Evolutionary conservation across 1,139 yeast species (phyloP).

Genomic region (Scheffersomyces parashehatae): DNA sequence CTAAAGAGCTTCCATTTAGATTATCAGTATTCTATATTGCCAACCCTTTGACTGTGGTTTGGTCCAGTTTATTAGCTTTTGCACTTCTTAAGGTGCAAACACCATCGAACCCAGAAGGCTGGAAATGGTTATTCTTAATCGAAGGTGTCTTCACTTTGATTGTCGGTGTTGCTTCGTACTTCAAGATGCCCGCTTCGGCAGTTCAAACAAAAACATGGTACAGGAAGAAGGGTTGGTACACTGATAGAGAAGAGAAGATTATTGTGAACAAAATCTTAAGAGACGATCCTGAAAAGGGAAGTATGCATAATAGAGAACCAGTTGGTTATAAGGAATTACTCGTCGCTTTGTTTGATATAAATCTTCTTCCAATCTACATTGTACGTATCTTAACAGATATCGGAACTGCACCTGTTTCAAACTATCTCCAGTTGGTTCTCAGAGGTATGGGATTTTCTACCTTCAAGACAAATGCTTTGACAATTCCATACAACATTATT

Average conservation of each 20-base stretch:
- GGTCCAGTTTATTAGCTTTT: slow-evolving; percentile 30
- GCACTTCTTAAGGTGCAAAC: slow-evolving; percentile 25
- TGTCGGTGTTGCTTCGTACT: slow-evolving; percentile 29
- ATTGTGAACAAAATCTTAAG: slow-evolving; percentile 30
- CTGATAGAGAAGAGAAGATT: slow-evolving; percentile 36
- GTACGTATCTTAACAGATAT: slow-evolving; percentile 18
- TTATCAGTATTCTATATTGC: slow-evolving; percentile 27
- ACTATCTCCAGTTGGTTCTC: slow-evolving; percentile 15
- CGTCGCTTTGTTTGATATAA: slow-evolving; percentile 22
- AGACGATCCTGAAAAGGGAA: slow-evolving; percentile 36
- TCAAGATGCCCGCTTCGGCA: slow-evolving; percentile 37
- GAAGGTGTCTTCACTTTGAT: slow-evolving; percentile 33
- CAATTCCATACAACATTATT: slow-evolving; percentile 18
- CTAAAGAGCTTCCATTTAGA: slow-evolving; percentile 27
- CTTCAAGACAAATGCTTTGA: slow-evolving; percentile 18
- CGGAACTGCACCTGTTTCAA: slow-evolving; percentile 13
- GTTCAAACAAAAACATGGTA: slow-evolving; percentile 28
- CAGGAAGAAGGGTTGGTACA: slow-evolving; percentile 36
- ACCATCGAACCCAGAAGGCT: slow-evolving; percentile 14
- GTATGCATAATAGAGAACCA: slow-evolving; percentile 34
- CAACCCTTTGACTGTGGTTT: slow-evolving; percentile 21
- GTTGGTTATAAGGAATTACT: slow-evolving; percentile 21
- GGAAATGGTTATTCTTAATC: slow-evolving; percentile 40
- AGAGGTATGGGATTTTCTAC: slow-evolving; percentile 20
- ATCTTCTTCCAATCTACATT: slow-evolving; percentile 22